Percentiles rank a stretch among this genome's conserved stretches.
Conservation (phyloP, 75 land plant genomes). For the Selaginella moellendorffii region DNA sequence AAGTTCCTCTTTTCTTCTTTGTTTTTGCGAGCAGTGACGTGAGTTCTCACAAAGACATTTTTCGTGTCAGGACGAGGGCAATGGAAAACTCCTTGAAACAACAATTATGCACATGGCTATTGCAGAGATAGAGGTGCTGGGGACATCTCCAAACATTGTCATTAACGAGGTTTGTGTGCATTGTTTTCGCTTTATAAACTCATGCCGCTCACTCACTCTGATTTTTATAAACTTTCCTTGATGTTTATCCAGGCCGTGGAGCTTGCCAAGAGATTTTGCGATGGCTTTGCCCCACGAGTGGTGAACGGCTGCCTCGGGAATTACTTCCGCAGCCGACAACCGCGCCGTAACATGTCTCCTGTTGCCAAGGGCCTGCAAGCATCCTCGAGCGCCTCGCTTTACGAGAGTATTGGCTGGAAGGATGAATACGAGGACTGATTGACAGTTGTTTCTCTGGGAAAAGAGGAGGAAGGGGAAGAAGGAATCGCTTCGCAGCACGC, state of each 20-base stretch:
- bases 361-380: neutral
- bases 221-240: neutral
- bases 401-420: neutral
- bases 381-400: neutral
- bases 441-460: neutral
- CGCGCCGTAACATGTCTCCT: neutral
- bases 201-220: neutral
- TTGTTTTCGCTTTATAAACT: neutral
- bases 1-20: too few relatives aligned
- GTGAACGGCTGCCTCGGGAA: conserved; percentile 69
- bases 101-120: conserved; percentile 72
- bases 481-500: too few relatives aligned
- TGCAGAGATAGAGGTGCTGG: conserved; percentile 52
- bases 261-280: conserved; percentile 72
- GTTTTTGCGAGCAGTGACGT: neutral
- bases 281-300: conserved; percentile 60
- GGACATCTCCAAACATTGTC: conserved; percentile 49
- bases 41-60: neutral
- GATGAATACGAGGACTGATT: neutral
- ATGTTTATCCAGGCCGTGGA: conserved; percentile 52
- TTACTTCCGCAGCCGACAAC: conserved; percentile 27
- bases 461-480: neutral
- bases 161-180: conserved; percentile 45
- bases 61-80: conserved; percentile 36
- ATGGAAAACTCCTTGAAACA: conserved; percentile 51